Percentiles rank a stretch among this genome's conserved stretches.
Evolutionary conservation across 768 basidiomycete genomes (phyloP).

Genomic region (Exidia glandulosa): DNA sequence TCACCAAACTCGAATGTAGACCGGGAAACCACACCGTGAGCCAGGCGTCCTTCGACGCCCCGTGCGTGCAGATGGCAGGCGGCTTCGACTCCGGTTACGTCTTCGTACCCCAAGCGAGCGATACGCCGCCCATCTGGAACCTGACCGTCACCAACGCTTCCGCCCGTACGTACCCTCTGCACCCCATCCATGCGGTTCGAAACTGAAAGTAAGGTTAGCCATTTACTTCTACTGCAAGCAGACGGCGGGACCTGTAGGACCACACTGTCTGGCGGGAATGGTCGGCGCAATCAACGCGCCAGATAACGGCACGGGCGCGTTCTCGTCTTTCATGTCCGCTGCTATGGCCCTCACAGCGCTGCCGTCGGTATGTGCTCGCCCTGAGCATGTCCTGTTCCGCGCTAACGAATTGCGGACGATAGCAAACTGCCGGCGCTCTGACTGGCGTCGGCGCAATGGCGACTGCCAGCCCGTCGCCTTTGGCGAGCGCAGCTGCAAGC

Average conservation of each 20-base stretch:
- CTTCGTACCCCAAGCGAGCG: conserved; percentile 21
- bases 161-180: conserved; percentile 26
- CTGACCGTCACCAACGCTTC: conserved; percentile 39
- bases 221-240: conserved; percentile 55
- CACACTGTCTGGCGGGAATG: conserved; percentile 34
- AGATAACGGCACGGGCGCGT: conserved; percentile 28
- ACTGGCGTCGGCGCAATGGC: neutral
- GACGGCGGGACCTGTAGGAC: conserved; percentile 15
- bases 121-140: conserved; percentile 31
- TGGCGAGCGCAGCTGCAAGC: neutral
- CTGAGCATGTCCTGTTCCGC: neutral
- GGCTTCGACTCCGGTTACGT: conserved; percentile 53
- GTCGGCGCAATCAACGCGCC: conserved; percentile 42
- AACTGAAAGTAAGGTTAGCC: conserved; percentile 18
- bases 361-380: conserved; percentile 22
- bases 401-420: neutral
- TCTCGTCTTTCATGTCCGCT: conserved; percentile 23
- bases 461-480: neutral
- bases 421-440: neutral
- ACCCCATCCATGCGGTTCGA: neutral
- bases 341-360: conserved; percentile 20
- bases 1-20: conserved; percentile 11
- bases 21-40: conserved; percentile 46
- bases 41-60: conserved; percentile 35
- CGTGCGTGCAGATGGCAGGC: conserved; percentile 31